phyloP scores from a whole-genome alignment of 2,329 filamentous ascomycete genomes.

The Cytospora chrysosperma region DNA sequence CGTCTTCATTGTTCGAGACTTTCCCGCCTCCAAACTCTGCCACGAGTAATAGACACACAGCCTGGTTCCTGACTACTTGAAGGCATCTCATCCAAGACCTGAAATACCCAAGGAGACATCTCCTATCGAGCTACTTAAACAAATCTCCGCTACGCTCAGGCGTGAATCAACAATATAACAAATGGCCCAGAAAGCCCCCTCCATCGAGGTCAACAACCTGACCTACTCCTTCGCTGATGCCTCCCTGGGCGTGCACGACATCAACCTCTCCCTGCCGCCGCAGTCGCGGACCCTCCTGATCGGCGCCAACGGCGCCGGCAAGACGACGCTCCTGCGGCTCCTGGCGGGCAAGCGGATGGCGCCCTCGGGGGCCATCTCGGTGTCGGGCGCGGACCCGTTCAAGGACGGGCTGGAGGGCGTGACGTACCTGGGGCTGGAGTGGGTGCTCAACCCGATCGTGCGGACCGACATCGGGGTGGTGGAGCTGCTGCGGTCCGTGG shows the following conservation, averaged over 20 bases:
- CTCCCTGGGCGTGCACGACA: constrained; percentile 71
- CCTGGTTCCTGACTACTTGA: not conserved
- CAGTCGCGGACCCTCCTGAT: constrained; percentile 87
- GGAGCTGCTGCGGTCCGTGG: constrained; percentile 81
- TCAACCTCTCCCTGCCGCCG: constrained; percentile 74
- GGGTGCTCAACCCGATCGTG: constrained; percentile 96
- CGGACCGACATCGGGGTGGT: constrained; percentile 90
- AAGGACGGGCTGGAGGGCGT: constrained; percentile 86
- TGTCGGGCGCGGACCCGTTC: constrained; percentile 89
- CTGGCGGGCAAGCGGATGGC: constrained; percentile 93
- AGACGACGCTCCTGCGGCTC: constrained; percentile 92
- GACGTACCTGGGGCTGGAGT: constrained; percentile 95
- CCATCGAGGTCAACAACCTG: constrained; percentile 72
- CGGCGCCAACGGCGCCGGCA: constrained; percentile 94
- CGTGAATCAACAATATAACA: not conserved
- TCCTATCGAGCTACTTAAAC: not conserved
- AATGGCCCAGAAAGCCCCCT: constrained; percentile 43
- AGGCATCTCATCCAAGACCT: not conserved
- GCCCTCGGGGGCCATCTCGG: constrained; percentile 68
- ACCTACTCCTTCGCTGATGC: constrained; percentile 89
- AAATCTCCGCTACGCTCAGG: not conserved
- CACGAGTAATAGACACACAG: not conserved
- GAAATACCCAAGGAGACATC: not conserved
- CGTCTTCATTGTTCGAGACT: not conserved
- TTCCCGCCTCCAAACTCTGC: not conserved